Conservation (phyloP, 805 yeast genomes). For the Sugiyamaella valdiviana region DNA sequence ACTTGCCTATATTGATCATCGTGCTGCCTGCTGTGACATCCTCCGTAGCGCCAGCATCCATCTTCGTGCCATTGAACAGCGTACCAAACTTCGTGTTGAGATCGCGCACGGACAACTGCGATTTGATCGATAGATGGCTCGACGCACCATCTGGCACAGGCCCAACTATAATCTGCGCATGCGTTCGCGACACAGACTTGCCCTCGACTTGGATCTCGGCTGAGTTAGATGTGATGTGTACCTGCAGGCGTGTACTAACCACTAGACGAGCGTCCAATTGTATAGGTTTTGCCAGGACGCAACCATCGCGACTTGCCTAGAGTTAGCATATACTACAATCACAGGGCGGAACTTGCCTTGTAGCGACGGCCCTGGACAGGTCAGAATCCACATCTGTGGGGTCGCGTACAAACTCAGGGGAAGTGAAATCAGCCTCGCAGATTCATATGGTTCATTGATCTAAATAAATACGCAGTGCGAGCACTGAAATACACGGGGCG, state of each 20-base stretch:
- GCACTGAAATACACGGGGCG: too few relatives aligned
- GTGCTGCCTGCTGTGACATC: background rate
- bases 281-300: constrained; percentile 21
- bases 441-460: too few relatives aligned
- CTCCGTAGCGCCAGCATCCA: constrained; percentile 7
- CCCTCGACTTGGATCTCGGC: constrained; percentile 16
- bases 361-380: constrained; percentile 8
- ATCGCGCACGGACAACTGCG: constrained; percentile 21
- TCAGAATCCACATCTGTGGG: constrained; percentile 15
- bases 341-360: background rate
- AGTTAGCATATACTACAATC: background rate
- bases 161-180: constrained; percentile 17
- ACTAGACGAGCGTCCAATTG: constrained; percentile 21
- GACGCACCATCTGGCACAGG: constrained; percentile 9
- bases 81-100: constrained; percentile 27
- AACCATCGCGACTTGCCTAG: constrained; percentile 23
- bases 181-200: constrained; percentile 26
- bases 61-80: constrained; percentile 7
- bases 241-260: background rate
- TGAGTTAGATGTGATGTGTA: constrained; percentile 6
- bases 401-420: background rate
- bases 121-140: constrained; percentile 17
- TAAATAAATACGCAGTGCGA: too few relatives aligned
- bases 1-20: constrained; percentile 5
- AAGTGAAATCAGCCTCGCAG: too few relatives aligned